Base-by-base conservation (phyloP, 148 eudicot species). In the Chenopodium berlandieri region DNA sequence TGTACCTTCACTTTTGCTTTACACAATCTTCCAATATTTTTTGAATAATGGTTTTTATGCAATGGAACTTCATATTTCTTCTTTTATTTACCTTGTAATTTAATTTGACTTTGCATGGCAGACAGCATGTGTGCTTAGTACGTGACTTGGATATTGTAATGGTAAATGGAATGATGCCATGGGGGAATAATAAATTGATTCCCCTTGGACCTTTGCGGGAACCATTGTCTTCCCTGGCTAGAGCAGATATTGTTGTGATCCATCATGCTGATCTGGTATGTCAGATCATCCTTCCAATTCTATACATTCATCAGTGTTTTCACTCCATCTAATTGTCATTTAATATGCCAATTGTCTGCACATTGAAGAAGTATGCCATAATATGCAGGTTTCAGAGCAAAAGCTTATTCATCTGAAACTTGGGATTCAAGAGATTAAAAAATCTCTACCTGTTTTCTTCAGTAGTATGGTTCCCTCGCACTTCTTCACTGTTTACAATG, bases 221-320 rank as follows among this genome's bases (percentile, higher is more conserved):
- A 76, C 97, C 99, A 77, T 90, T 96, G 80, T 85, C 87, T 88
- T 91, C 97, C 68, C 87, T 96, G 46, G 46, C 58, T 19, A 90
- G 99, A 86, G 98, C 95, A 25, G 93, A 96, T 90, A 79, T 88
- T 67, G 88, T 91, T 75, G 94, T 96, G 78, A 82, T 96, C 74
- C 97, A 96, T 86, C 97, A 96, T 77, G 97, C 98, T 67, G 93
- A 96, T 87, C 82, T 96, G 93, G 99, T 96, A 94, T 79, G 72
- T 74, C 23, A 0, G 8, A 47, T 27, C 44, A 68, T 31, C 62
- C 10, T 46, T 47, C 8, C 25, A 46, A 74, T 70, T 70, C 13
- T 27, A 40, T 56, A 12, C 30, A 31, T 20, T n/a, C 31, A 12
- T 74, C 22, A 20, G 11, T 50, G 50, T 19, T 20, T 71, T 7